Base-by-base conservation (phyloP, 2,329 filamentous ascomycete species). In the Cercospora brassicicola region DNA sequence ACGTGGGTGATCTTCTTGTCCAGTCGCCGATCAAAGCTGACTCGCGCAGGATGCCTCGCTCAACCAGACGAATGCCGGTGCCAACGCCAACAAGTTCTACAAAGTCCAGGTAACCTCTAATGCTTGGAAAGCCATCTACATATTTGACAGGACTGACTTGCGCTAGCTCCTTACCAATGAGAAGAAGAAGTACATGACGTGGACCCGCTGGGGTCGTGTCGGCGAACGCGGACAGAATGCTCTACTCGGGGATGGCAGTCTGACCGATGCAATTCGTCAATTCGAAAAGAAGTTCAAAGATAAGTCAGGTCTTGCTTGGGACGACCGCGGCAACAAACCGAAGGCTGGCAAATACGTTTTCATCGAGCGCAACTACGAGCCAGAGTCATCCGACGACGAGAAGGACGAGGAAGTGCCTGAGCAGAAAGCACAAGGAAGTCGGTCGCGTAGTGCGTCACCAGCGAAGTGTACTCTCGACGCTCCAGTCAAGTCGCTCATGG, bases 1-100 rank as follows among this genome's bases (percentile, higher is more conserved):
- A 87, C 77, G 92, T 59, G 55, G 18, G 55, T 59, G n/a, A 20
- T 11, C 15, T 36, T 15, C 30, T 59, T 11, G 15, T 30, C 2
- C 8, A 11, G 31, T 9, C 15, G 13, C 9, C 15, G 30, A 59
- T 15, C n/a, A 36, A 20, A 33, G 18, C 30, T 59, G 28, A 59
- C 13, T n/a, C 18, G 11, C 2, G 8, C n/a, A 59, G 55, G 62
- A 96, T 76, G 92, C 91, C 0, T 89, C 90, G 0, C 82, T 96
- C 56, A 95, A 94, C 73, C 90, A 94, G 77, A 91, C 92, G 10
- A 91, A 93, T 72, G 82, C 91, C 0, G 81, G 82, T 0, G 79
- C 84, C 57, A 95, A 94, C 76, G 91, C 91, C 79, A 94, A 95
- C 79, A 95, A 95, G 73, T 94, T 94, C 78, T 94, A 94, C 75